Conservation (phyloP, 805 yeast species). For the Ogataea kodamae region DNA sequence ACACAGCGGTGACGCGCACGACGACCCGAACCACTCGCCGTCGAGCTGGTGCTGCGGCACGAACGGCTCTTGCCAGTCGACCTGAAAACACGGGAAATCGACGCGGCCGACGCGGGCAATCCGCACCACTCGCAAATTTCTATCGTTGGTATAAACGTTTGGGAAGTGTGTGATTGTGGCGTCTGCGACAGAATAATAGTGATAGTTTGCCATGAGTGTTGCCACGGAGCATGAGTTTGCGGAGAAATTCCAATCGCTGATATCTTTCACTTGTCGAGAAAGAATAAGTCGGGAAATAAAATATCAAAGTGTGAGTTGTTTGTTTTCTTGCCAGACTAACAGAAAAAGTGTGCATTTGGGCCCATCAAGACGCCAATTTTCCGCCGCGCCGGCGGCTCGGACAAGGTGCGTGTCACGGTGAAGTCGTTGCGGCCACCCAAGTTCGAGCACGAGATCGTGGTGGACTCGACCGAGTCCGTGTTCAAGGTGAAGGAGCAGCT, state of each 20-base stretch:
- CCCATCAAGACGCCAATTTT: constrained; percentile 29
- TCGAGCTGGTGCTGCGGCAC: constrained; percentile 37
- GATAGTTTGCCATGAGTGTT: constrained; percentile 49
- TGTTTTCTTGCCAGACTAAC: constrained; percentile 1
- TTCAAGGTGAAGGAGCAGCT: constrained; percentile 39
- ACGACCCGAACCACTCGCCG: constrained; percentile 46
- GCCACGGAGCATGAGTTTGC: constrained; percentile 44
- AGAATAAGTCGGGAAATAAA: constrained; percentile 15
- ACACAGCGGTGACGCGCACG: constrained; percentile 52
- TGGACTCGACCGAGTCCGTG: constrained; percentile 25
- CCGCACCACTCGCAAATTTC: constrained; percentile 55
- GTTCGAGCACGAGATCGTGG: constrained; percentile 36
- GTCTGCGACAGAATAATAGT: constrained; percentile 44
- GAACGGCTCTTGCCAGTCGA: constrained; percentile 34
- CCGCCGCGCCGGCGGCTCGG: constrained; percentile 30
- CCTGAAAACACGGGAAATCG: constrained; percentile 55
- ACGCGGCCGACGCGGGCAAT: constrained; percentile 51
- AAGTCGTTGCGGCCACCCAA: constrained; percentile 75
- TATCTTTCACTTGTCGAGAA: constrained; percentile 40
- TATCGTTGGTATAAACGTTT: constrained; percentile 41
- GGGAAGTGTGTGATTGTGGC: constrained; percentile 63
- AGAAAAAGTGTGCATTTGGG: constrained; percentile 7
- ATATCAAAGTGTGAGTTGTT: constrained; percentile 13
- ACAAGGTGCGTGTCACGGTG: constrained; percentile 35
- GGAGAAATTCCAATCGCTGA: constrained; percentile 45